Conservation (phyloP, 306 rosid species). For the Cicer yamashitae region DNA sequence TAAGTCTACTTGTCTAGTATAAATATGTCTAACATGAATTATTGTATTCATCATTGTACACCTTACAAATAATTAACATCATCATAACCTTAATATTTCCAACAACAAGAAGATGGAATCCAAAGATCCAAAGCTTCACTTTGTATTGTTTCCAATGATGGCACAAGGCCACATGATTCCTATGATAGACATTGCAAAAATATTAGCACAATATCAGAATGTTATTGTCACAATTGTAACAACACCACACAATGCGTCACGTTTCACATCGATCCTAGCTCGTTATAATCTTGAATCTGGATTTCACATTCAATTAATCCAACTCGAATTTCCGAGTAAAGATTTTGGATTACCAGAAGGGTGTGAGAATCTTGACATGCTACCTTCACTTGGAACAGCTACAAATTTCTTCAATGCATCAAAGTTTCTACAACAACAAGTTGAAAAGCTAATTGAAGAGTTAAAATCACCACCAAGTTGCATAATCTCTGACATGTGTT, state of each 20-base stretch:
- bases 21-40: neutral
- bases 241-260: slow-evolving; percentile 69
- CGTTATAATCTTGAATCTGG: slow-evolving; percentile 46
- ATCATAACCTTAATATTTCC: slow-evolving; percentile 4
- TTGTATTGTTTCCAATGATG: slow-evolving; percentile 72
- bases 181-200: slow-evolving; percentile 76
- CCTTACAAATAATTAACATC: neutral
- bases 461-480: slow-evolving; percentile 54
- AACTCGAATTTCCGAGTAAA: slow-evolving; percentile 61
- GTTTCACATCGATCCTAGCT: slow-evolving; percentile 54
- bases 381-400: slow-evolving; percentile 51
- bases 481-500: slow-evolving; percentile 60
- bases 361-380: slow-evolving; percentile 69
- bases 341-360: slow-evolving; percentile 67
- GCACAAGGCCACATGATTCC: slow-evolving; percentile 95
- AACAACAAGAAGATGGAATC: slow-evolving; percentile 47
- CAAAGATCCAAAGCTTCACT: slow-evolving; percentile 52
- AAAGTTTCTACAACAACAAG: slow-evolving; percentile 40
- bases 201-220: slow-evolving; percentile 53
- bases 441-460: slow-evolving; percentile 47
- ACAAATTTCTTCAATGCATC: slow-evolving; percentile 43
- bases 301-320: slow-evolving; percentile 47
- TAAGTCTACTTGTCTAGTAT: no score
- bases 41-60: neutral
- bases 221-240: slow-evolving; percentile 64